Base-by-base conservation (phyloP, 768 basidiomycete species). In the Exidia glandulosa region DNA sequence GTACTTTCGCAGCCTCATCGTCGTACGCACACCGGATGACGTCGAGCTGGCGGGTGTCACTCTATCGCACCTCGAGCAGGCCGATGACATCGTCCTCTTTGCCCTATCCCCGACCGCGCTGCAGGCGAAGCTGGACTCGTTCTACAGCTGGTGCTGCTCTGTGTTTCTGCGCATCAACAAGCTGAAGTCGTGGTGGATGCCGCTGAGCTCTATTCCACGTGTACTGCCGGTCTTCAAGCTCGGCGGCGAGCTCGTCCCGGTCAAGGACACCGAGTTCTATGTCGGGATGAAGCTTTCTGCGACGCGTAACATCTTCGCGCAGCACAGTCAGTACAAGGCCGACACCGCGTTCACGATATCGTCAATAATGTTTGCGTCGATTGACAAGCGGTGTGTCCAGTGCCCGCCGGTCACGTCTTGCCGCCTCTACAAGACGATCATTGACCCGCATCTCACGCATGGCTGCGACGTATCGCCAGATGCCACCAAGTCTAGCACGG, bases 21-120 rank as follows among this genome's bases (percentile, higher is more conserved):
- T n/a, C n/a, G n/a, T n/a, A n/a, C n/a, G 32, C n/a, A 32, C 61
- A 23, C 50, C 48, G 0, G 19, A 45, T 13, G 19, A 29, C 2
- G 56, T 71, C 9, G 69, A 67, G 31, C 69, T 68, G 34, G 69
- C 70, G 2, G 70, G n/a, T n/a, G n/a, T n/a, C n/a, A n/a, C n/a
- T n/a, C n/a, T n/a, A n/a, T n/a, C n/a, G n/a, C n/a, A n/a, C n/a
- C n/a, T n/a, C n/a, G n/a, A n/a, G n/a, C n/a, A n/a, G n/a, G n/a
- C n/a, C n/a, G n/a, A 71, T 33, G 70, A 71, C 58, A 56, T 71
- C 19, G 57, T 63, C 7, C 31, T 70, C 3, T 37, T 68, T 9
- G 66, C 67, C 1, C 64, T 60, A 32, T 61, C 64, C 0, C 29
- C 61, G 0, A 57, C n/a, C 0, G 70, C 63, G 3, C 32, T 69